phyloP scores from a whole-genome alignment of 192 early-diverging fungal genomes.

The Backusella sp. region DNA sequence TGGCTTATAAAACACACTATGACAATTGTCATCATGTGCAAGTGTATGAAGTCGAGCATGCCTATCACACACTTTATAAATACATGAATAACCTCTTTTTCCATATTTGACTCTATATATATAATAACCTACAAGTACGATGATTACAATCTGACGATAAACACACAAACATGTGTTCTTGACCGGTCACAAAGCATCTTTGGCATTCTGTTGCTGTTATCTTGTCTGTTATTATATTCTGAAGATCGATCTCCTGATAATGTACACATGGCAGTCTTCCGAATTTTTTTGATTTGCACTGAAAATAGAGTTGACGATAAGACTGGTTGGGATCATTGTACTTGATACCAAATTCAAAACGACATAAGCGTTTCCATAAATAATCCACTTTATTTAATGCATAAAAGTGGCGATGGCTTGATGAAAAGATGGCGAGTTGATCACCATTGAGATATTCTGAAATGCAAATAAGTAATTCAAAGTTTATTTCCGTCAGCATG shows the following conservation, averaged over 20 bases:
- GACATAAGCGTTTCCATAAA: constrained; percentile 18
- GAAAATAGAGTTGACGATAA: background rate
- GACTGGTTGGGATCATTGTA: constrained; percentile 12
- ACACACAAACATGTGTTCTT: constrained; percentile 6
- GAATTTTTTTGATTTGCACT: background rate
- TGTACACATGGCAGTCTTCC: constrained; percentile 11
- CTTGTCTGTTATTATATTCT: background rate
- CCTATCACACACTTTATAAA: constrained; percentile 19
- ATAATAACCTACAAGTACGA: constrained; percentile 7
- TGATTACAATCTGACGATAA: background rate
- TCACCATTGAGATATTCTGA: background rate
- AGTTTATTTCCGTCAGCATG: background rate
- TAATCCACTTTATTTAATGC: background rate
- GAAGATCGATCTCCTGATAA: background rate
- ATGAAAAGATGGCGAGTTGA: background rate
- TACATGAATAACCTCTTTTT: background rate
- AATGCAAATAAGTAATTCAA: constrained; percentile 12
- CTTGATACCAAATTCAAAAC: constrained; percentile 5
- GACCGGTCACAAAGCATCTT: background rate
- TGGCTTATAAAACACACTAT: constrained; percentile 23
- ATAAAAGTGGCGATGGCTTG: background rate
- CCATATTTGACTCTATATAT: background rate
- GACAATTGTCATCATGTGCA: background rate
- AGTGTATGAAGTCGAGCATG: constrained; percentile 19
- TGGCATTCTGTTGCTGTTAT: background rate